Evolutionary conservation across 176 grass and related monocot species (phyloP), one percentile per base, ranked within the genome.

Genomic region (Ensete glaucum): DNA sequence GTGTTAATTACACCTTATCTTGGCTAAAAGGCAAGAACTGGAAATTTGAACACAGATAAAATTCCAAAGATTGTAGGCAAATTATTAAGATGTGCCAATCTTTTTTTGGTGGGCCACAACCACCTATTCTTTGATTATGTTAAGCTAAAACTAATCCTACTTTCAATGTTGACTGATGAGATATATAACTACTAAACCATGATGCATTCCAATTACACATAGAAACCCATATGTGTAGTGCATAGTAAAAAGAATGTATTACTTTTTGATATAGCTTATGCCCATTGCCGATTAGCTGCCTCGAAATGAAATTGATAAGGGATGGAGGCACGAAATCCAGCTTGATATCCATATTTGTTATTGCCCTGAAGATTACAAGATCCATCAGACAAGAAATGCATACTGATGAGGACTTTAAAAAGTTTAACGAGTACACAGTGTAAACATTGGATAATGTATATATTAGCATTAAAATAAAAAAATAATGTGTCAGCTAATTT

Each of bases 261-360:
- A 94, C 90, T 90, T 99, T 94, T 74, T 94, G 94, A 79, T 81
- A 98, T 50, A 99, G 48, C 78, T 99, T 99, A 74, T 94, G 84
- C 22, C 88, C 90, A 1, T 82, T 94, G 71, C 83, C 95, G 52
- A 99, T 85, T 70, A 99, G 80, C 53, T 99, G 95, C 60, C 95
- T 93, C 84, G 95, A 90, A 22, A 94, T 79, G 77, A 99, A 99
- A 79, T 99, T 99, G 82, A 99, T 99, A 60, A 99, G 59, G 62
- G 80, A 89, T 71, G 95, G 90, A 75, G 95, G 95, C 53, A 94
- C 90, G 58, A 98, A 98, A 74, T 98, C 95, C 76, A 98, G 66
- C 60, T 98, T 98, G 76, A 98, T 87, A 81, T 98, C 95, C 90
- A 93, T 79, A 94, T 94, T 98, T 82, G 85, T 86, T 79, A 91